These are phyloP conservation scores for Colletotrichum kahawae DNA, from an alignment of 2,329 filamentous ascomycete species.

Conservation along the genomic window DNA sequence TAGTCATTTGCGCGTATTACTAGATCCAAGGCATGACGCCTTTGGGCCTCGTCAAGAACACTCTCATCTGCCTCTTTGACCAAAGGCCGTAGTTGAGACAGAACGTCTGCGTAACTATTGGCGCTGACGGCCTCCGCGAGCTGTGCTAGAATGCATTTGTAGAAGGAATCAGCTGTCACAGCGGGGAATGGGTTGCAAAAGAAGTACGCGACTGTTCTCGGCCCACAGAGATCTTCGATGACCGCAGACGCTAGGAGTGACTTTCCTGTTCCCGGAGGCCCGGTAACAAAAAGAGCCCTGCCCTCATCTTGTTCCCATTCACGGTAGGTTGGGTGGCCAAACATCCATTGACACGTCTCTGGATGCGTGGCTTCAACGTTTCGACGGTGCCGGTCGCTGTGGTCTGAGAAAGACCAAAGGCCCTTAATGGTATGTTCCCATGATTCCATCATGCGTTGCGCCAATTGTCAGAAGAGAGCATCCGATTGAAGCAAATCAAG, in stretches of 20 bases:
- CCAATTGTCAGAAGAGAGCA: neutral
- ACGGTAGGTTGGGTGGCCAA: neutral
- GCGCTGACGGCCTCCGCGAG: neutral
- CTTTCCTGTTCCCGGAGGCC: neutral
- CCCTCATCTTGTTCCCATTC: neutral
- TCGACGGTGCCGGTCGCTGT: neutral
- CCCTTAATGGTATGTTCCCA: fast-evolving
- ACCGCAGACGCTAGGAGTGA: neutral
- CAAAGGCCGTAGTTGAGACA: neutral
- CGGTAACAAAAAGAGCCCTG: neutral
- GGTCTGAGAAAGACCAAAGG: neutral
- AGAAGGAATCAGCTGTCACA: no score
- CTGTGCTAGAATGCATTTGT: neutral
- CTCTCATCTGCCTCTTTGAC: neutral
- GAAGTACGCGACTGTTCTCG: neutral
- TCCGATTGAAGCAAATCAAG: neutral
- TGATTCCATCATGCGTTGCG: neutral
- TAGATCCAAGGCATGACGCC: neutral
- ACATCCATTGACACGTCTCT: neutral
- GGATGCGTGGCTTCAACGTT: neutral
- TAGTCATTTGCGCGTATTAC: neutral
- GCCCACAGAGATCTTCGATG: neutral
- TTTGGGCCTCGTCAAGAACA: neutral
- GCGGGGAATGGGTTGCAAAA: neutral
- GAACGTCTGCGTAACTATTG: neutral